Percentiles rank a stretch among this genome's conserved stretches.
Evolutionary conservation across 176 grass and related monocot species (phyloP).

Genomic region (Juncus effusus): DNA sequence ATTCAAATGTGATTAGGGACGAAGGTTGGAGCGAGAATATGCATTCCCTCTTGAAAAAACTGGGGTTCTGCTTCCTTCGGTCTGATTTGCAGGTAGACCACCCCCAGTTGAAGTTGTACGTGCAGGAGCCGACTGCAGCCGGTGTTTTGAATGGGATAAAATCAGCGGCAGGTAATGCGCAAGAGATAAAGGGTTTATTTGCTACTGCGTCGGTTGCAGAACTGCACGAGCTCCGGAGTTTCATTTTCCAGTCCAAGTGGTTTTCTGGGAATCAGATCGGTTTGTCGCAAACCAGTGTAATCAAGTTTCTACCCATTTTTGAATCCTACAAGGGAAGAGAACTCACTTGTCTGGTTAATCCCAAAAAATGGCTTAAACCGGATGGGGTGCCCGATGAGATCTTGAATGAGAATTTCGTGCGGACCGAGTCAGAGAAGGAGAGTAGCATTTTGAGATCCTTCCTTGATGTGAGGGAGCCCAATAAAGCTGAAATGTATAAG

Average conservation of each 20-base stretch:
- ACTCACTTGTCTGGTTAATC: conserved; percentile 55
- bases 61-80: conserved; percentile 75
- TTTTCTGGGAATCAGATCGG: conserved; percentile 72
- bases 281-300: conserved; percentile 54
- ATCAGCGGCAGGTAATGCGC: conserved; percentile 50
- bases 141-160: conserved; percentile 85
- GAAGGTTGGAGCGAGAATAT: conserved; percentile 97
- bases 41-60: conserved; percentile 76
- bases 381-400: conserved; percentile 81
- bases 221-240: conserved; percentile 81
- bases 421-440: conserved; percentile 77
- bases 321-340: conserved; percentile 91
- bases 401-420: conserved; percentile 79
- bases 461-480: conserved; percentile 69
- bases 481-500: conserved; percentile 88
- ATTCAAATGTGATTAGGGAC: conserved; percentile 89
- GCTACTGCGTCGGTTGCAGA: conserved; percentile 57
- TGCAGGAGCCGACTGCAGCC: conserved; percentile 76
- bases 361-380: conserved; percentile 91
- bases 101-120: conserved; percentile 62
- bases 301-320: conserved; percentile 83
- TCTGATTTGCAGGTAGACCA: conserved; percentile 79
- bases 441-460: conserved; percentile 71
- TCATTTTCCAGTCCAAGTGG: conserved; percentile 97
- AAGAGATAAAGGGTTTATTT: conserved; percentile 57